Evolutionary conservation across 2,329 filamentous ascomycete genomes (phyloP), one percentile per base, ranked within the genome.

Genomic region (Zasmidium citrigriseum): DNA sequence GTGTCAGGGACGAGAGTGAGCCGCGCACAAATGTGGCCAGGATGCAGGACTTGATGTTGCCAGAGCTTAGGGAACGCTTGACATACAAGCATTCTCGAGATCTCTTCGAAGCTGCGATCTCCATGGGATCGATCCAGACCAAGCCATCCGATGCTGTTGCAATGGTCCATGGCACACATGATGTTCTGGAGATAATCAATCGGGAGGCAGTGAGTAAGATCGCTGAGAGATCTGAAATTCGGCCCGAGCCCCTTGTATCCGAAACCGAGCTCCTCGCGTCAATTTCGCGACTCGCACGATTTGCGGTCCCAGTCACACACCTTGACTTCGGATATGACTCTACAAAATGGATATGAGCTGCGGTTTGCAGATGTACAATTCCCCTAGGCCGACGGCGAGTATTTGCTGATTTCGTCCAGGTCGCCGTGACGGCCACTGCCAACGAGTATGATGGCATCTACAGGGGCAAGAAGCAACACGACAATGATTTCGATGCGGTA

Each of bases 391-490:
- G 23, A 49, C 9, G 2, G 25, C 18, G 12, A 34, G 3, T 10
- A 18, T 5, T 14, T 34, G 27, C 27, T 34, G 27, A 34, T 7
- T 14, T 34, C 27, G 27, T 34, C 27, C 46, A 72, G 71, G 68
- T 73, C 55, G 71, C 71, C 46, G 67, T 72, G 3, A 73, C 72
- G 27, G 69, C 70, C 46, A 73, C 70, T 16, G 69, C 70, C 18
- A 64, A 67, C 9, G 77, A 83, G 58, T 82, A 82, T 55, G 74
- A 77, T n/a, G 81, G 80, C 14, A 73, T 79, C 55, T 83, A 83
- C 59, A 77, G 80, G 5, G 74, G 73, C 59, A 82, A 82, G 59
- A 73, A 80, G 57, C 78, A 80, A 52, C 80, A 82, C 50, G 68
- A 73, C 2, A 68, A 77, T 1, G 80, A 82, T 59, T 78, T 82